Conservation (phyloP, 768 basidiomycete species). For the Lentinula lateritia region DNA sequence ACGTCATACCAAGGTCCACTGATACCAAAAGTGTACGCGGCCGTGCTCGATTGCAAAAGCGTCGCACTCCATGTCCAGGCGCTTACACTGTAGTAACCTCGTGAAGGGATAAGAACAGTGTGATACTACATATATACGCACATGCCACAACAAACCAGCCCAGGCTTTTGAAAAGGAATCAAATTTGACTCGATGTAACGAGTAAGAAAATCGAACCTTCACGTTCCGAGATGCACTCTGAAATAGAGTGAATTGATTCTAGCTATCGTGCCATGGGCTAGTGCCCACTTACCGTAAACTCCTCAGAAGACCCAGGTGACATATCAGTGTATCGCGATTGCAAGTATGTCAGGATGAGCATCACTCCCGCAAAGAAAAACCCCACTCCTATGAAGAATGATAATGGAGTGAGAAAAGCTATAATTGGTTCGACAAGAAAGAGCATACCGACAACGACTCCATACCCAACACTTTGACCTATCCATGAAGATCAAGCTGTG, state of each 20-base stretch:
- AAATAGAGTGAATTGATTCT: neutral
- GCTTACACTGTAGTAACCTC: slow-evolving; percentile 28
- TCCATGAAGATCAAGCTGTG: neutral
- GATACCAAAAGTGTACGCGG: slow-evolving; percentile 45
- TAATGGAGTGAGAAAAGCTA: neutral
- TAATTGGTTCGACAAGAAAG: neutral
- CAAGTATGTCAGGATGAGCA: slow-evolving; percentile 38
- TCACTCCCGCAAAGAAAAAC: slow-evolving; percentile 44
- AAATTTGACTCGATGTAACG: neutral
- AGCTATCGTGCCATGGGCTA: neutral
- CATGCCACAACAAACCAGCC: slow-evolving; percentile 46
- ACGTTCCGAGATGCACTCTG: slow-evolving; percentile 42
- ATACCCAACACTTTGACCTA: slow-evolving; percentile 43
- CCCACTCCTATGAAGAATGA: slow-evolving; percentile 32
- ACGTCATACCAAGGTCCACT: slow-evolving; percentile 40
- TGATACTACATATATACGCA: slow-evolving; percentile 12
- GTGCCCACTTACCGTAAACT: slow-evolving; percentile 33
- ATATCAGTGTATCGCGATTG: slow-evolving; percentile 41
- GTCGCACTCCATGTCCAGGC: slow-evolving; percentile 58
- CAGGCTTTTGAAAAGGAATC: slow-evolving; percentile 26
- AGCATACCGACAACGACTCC: slow-evolving; percentile 40
- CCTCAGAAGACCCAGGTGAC: slow-evolving; percentile 41
- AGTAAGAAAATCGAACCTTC: slow-evolving; percentile 23
- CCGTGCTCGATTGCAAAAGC: slow-evolving; percentile 47
- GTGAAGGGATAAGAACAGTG: neutral